Percentiles rank a stretch among this genome's conserved stretches.
Conservation (phyloP, 441 rosid genomes). For the Manihot esculenta region DNA sequence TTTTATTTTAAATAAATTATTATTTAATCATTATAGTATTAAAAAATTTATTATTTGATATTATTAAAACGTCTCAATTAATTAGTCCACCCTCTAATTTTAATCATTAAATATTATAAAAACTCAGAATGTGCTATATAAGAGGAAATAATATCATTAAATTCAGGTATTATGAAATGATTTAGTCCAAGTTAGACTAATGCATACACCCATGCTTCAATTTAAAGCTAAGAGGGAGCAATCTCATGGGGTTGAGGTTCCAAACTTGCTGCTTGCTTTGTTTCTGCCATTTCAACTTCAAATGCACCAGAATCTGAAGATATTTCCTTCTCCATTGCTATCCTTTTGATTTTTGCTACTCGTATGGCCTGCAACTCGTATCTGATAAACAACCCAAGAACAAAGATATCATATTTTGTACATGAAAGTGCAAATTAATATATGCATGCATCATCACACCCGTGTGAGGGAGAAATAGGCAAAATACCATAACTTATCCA, state of each 20-base stretch:
- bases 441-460: not conserved
- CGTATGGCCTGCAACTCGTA: slow-evolving; percentile 65
- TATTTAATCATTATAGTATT: too few relatives aligned
- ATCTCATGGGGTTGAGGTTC: slow-evolving; percentile 44
- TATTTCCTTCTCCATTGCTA: slow-evolving; percentile 39
- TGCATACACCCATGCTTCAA: slow-evolving; percentile 12
- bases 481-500: not conserved
- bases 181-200: not conserved
- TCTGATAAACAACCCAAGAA: slow-evolving; percentile 33
- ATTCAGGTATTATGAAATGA: not conserved
- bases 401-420: slow-evolving; percentile 3
- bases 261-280: slow-evolving; percentile 34
- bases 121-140: not conserved
- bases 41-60: too few relatives aligned
- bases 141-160: not conserved
- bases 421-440: not conserved
- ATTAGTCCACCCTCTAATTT: too few relatives aligned
- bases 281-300: slow-evolving; percentile 89
- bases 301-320: slow-evolving; percentile 32
- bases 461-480: not conserved
- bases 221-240: not conserved
- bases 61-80: too few relatives aligned
- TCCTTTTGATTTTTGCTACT: slow-evolving; percentile 43
- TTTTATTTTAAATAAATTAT: too few relatives aligned
- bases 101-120: too few relatives aligned